Percentiles rank a stretch among this genome's conserved stretches.
These are phyloP conservation scores for Agaricus subrufescens DNA, from an alignment of 768 basidiomycete genomes.

Conservation along the genomic window DNA sequence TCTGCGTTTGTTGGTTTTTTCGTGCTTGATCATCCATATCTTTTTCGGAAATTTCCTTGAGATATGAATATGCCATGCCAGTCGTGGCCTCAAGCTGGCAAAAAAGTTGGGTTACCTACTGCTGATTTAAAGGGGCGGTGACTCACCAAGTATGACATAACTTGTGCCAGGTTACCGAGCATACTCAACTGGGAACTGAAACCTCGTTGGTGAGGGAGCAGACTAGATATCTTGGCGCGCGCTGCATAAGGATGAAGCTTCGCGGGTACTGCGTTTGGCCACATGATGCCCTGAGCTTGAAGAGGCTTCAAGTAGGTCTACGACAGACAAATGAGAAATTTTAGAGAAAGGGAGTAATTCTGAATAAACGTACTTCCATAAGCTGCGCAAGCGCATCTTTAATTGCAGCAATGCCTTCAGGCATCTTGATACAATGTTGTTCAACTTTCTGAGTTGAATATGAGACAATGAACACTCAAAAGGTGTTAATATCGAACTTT, in stretches of 20 bases:
- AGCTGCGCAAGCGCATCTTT: conserved; percentile 62
- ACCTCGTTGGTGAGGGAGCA: conserved; percentile 39
- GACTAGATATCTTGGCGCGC: conserved; percentile 35
- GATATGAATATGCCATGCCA: conserved; percentile 66
- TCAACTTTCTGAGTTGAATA: conserved; percentile 51
- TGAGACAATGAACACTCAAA: background rate
- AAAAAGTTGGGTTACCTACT: conserved; percentile 1
- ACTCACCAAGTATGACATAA: conserved; percentile 84
- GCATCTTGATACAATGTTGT: conserved; percentile 75
- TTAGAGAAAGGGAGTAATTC: background rate
- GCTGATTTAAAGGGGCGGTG: background rate
- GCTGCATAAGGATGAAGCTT: conserved; percentile 42
- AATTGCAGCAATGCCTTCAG: conserved; percentile 57
- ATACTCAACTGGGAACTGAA: conserved; percentile 46
- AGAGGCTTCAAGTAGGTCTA: conserved; percentile 22
- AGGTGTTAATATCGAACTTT: conserved; percentile 48
- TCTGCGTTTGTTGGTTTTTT: conserved; percentile 34
- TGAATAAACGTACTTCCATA: conserved; percentile 54
- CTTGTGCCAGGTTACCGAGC: conserved; percentile 61
- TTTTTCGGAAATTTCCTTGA: conserved; percentile 45
- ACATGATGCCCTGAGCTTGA: conserved; percentile 17
- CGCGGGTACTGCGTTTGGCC: conserved; percentile 27
- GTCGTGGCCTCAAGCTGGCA: conserved; percentile 78
- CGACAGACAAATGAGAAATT: background rate
- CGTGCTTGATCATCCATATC: conserved; percentile 28